A percentile compares a stretch with the other conserved stretches of the same genome.
phyloP scores from a whole-genome alignment of 352 stramenopile genomes.

The Phytophthora litchii region DNA sequence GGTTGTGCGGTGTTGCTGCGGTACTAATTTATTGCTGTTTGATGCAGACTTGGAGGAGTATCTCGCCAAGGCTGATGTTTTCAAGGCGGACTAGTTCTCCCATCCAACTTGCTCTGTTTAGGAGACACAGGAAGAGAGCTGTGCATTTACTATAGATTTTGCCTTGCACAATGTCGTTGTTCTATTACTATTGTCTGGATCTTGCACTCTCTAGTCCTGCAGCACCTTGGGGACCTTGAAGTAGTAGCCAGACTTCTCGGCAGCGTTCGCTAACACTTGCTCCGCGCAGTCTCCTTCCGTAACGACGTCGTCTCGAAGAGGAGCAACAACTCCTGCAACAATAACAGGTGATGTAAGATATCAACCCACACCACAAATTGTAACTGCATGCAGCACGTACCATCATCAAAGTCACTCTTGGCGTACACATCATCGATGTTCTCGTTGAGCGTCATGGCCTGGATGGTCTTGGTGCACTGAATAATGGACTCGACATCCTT shows the following conservation, averaged over 20 bases:
- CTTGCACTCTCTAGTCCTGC: conserved; percentile 55
- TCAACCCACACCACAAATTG: background rate
- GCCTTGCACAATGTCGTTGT: conserved; percentile 12
- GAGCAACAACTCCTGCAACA: conserved; percentile 37
- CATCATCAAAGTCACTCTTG: conserved; percentile 58
- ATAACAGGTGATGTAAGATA: conserved; percentile 1
- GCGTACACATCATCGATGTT: conserved; percentile 87
- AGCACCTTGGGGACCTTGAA: conserved; percentile 90
- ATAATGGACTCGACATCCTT: conserved; percentile 89
- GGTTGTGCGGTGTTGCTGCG: background rate
- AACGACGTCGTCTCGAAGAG: conserved; percentile 75
- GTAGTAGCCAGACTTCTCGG: conserved; percentile 78
- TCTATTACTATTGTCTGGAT: conserved; percentile 7
- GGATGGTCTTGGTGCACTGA: conserved; percentile 87
- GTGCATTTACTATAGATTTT: conserved; percentile 43
- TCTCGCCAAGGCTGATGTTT: conserved; percentile 79
- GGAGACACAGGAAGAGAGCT: conserved; percentile 1
- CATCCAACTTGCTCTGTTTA: no score
- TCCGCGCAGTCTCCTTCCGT: conserved; percentile 77
- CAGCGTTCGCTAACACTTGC: conserved; percentile 79
- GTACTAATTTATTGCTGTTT: conserved; percentile 15
- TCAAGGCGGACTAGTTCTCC: conserved; percentile 43
- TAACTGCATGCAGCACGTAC: conserved; percentile 18
- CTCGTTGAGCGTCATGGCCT: conserved; percentile 79
- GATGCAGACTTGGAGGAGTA: conserved; percentile 86